These are phyloP conservation scores for Plasmodium vivax DNA, from an alignment of 169 alveolate species.

Conservation along the genomic window DNA sequence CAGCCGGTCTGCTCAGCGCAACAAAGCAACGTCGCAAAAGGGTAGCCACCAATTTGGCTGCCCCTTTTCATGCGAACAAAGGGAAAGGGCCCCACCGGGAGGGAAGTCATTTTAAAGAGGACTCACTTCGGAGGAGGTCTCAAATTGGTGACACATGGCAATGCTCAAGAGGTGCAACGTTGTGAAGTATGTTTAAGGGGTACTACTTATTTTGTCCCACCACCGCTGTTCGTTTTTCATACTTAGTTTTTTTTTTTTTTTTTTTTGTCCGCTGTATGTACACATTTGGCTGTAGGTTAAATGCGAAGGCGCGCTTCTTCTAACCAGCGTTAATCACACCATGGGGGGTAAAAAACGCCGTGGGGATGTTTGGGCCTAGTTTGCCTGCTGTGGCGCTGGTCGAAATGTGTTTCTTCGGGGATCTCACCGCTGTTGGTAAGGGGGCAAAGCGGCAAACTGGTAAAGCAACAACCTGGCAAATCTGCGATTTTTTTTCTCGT, in stretches of 20 bases:
- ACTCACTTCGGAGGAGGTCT: neutral
- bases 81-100: neutral
- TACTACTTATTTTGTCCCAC: neutral
- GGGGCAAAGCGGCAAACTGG: neutral
- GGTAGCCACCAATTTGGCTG: neutral
- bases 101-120: neutral
- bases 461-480: neutral
- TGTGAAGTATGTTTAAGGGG: neutral
- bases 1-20: neutral
- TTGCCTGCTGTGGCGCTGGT: neutral
- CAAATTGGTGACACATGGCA: neutral
- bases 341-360: neutral
- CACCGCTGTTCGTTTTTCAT: neutral
- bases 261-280: constrained; percentile 2
- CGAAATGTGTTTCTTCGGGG: neutral
- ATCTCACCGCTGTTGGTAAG: neutral
- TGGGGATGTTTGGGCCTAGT: neutral
- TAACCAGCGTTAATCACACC: neutral
- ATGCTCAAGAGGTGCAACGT: neutral
- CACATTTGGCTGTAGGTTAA: neutral
- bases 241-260: neutral
- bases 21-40: neutral
- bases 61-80: neutral
- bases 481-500: neutral
- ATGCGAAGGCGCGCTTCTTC: neutral